Evolutionary conservation across 257 asterid species (phyloP).

Genomic region (Gynochthodes officinalis): DNA sequence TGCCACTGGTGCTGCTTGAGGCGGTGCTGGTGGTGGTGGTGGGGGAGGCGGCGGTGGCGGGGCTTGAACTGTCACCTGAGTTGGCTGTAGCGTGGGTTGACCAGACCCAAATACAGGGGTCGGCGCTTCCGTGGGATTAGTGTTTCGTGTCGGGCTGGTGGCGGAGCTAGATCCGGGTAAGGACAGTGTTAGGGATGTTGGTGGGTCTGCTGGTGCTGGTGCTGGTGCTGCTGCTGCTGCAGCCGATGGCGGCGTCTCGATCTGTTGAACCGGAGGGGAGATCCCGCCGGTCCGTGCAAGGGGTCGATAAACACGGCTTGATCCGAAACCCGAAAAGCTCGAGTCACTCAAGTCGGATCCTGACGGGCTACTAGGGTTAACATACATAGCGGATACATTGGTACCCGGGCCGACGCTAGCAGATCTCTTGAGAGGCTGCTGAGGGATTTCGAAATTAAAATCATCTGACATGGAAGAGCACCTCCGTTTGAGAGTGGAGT

Average conservation of each 20-base stretch:
- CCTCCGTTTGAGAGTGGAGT: slow-evolving; percentile 81
- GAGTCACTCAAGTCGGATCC: slow-evolving; percentile 67
- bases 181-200: slow-evolving; percentile 55
- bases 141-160: not conserved
- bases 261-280: slow-evolving; percentile 32
- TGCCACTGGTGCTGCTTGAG: not conserved
- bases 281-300: slow-evolving; percentile 51
- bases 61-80: not conserved
- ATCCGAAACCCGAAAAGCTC: slow-evolving; percentile 37
- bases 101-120: slow-evolving; percentile 6
- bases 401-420: slow-evolving; percentile 60
- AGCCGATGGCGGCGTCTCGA: slow-evolving; percentile 20
- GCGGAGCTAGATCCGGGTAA: slow-evolving; percentile 50
- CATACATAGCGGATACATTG: slow-evolving; percentile 33
- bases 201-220: slow-evolving; percentile 46
- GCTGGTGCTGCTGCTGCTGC: slow-evolving; percentile 38
- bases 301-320: slow-evolving; percentile 48
- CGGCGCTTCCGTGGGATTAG: not conserved
- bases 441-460: slow-evolving; percentile 58
- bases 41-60: slow-evolving; percentile 16
- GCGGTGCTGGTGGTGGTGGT: not conserved
- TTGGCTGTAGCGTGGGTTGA: not conserved
- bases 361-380: slow-evolving; percentile 61
- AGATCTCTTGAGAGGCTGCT: slow-evolving; percentile 53
- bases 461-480: slow-evolving; percentile 67